A percentile compares a stretch with the other conserved stretches of the same genome.
Conservation (phyloP, 1,139 yeast species). For the Candida frijolesensis region DNA sequence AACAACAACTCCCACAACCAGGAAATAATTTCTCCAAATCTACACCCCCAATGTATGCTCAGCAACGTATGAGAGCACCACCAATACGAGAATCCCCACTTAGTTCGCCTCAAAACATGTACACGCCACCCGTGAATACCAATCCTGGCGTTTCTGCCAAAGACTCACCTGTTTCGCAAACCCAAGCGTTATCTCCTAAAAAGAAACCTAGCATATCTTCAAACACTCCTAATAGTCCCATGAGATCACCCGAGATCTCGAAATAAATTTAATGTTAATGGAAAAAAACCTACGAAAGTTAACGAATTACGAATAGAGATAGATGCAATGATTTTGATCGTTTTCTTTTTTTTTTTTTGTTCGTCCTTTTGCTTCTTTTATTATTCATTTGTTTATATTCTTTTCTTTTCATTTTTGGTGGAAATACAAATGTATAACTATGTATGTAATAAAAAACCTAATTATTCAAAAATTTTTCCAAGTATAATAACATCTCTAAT, state of each 20-base stretch:
- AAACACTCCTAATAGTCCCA: conserved; percentile 2
- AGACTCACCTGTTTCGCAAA: conserved; percentile 33
- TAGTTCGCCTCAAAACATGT: conserved; percentile 25
- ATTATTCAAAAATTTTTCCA: neutral
- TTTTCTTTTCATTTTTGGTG: conserved; percentile 2
- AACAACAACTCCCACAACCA: conserved; percentile 13
- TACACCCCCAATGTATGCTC: neutral
- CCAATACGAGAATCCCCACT: conserved; percentile 21
- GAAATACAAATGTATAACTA: conserved; percentile 5
- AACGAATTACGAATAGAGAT: neutral
- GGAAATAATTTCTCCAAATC: neutral
- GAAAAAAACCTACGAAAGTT: neutral
- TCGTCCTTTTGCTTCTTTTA: neutral
- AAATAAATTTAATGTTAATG: conserved; percentile 4
- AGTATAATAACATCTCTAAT: neutral
- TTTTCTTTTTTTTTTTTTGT: neutral
- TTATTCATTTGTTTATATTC: neutral
- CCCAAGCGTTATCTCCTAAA: conserved; percentile 36
- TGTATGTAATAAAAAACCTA: neutral
- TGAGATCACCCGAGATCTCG: conserved; percentile 4
- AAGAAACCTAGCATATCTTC: neutral
- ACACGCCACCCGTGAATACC: conserved; percentile 17
- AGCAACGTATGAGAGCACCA: conserved; percentile 10
- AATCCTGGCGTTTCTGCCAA: neutral
- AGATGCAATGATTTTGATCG: neutral